Percentiles rank a stretch among this genome's conserved stretches.
Evolutionary conservation across 2,329 filamentous ascomycete genomes (phyloP).

Genomic region (Aphanoascus verrucosus): DNA sequence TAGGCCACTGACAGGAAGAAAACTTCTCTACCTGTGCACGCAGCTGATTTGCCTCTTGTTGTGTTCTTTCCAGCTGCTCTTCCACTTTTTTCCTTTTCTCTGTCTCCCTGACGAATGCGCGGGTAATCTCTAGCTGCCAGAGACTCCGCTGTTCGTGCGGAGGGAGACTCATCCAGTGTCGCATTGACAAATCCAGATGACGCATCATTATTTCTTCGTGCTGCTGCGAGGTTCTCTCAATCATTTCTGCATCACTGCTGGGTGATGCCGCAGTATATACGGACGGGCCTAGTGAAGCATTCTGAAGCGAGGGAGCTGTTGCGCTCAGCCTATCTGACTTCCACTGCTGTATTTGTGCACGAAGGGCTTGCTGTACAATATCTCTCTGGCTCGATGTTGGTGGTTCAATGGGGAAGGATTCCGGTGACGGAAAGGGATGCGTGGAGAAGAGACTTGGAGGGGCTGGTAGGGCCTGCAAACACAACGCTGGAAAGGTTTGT

Average conservation of each 20-base stretch:
- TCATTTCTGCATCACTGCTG: slow-evolving; percentile 18
- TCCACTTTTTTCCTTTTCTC: slow-evolving; percentile 37
- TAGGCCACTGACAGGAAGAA: slow-evolving; percentile 39
- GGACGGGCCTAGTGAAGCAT: not conserved
- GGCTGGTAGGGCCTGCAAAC: slow-evolving; percentile 66
- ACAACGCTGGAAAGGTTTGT: slow-evolving; percentile 76
- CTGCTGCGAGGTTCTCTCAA: slow-evolving; percentile 41
- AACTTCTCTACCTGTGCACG: slow-evolving; percentile 39
- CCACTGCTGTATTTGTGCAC: slow-evolving; percentile 57
- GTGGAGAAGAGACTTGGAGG: slow-evolving; percentile 74
- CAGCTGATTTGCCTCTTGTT: slow-evolving; percentile 41
- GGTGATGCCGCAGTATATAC: slow-evolving; percentile 11
- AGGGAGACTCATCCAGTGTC: slow-evolving; percentile 61
- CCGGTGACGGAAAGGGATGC: slow-evolving; percentile 63
- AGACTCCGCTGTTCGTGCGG: slow-evolving; percentile 40
- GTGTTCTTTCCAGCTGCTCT: slow-evolving; percentile 34
- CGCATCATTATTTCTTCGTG: slow-evolving; percentile 60
- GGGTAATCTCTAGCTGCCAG: slow-evolving; percentile 40
- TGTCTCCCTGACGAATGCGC: slow-evolving; percentile 37
- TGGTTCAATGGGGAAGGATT: slow-evolving; percentile 70
- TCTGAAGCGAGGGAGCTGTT: slow-evolving; percentile 9
- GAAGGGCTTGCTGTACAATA: slow-evolving; percentile 57
- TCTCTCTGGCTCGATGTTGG: slow-evolving; percentile 64
- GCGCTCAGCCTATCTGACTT: slow-evolving; percentile 38
- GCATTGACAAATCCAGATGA: slow-evolving; percentile 67